phyloP scores from a whole-genome alignment of 2,329 filamentous ascomycete genomes.

The Colletotrichum viniferum region DNA sequence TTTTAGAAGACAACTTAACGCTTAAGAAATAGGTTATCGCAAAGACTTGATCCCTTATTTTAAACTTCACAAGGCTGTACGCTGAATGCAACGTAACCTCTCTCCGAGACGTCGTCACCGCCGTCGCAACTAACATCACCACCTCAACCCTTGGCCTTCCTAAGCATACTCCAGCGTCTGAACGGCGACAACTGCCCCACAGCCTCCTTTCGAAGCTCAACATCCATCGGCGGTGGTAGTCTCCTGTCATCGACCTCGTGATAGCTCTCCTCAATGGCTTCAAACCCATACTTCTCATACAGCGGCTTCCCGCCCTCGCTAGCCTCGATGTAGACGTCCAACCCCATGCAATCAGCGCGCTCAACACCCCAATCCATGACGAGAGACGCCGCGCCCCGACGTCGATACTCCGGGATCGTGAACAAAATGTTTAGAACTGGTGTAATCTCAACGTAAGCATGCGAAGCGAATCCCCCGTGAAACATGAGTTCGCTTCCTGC shows the following conservation, averaged over 20 bases:
- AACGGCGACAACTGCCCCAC: neutral
- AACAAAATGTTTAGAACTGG: constrained; percentile 40
- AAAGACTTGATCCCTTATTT: neutral
- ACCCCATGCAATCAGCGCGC: constrained; percentile 36
- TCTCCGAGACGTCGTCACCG: no score
- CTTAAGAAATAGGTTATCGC: neutral
- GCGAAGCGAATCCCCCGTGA: neutral
- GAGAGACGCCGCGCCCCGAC: constrained; percentile 36
- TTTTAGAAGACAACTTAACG: neutral
- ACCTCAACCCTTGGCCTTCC: neutral
- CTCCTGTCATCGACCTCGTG: neutral
- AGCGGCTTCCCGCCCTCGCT: constrained; percentile 31
- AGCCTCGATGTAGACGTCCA: constrained; percentile 39
- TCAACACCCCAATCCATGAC: constrained; percentile 37
- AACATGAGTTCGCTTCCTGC: neutral
- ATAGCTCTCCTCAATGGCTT: constrained; percentile 24
- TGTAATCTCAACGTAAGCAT: neutral
- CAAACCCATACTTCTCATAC: constrained; percentile 39
- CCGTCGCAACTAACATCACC: neutral
- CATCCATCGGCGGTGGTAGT: neutral
- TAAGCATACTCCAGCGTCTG: neutral
- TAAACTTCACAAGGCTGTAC: neutral
- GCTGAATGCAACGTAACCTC: neutral
- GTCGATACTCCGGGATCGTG: constrained; percentile 38
- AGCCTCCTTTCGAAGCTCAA: neutral